Evolutionary conservation across 768 basidiomycete genomes (phyloP), one percentile per base, ranked within the genome.

Genomic region (Leccinum olivaceopallidum): DNA sequence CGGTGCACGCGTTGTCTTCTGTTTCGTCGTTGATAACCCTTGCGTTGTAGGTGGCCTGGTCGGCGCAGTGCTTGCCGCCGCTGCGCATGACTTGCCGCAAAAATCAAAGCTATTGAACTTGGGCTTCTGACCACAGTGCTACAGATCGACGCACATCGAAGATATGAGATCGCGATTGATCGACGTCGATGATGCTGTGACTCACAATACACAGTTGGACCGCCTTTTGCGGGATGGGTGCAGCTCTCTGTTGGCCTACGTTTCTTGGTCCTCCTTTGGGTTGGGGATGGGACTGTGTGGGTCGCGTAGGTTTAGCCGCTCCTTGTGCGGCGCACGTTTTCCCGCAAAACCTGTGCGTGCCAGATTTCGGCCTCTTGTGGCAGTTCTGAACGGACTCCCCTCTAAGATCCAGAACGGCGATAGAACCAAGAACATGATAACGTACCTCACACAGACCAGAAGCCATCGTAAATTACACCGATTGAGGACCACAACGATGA

Each of bases 21-120:
- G 73, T 42, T 67, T 74, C 24, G 61, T 57, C 24, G 59, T 42
- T 10, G 65, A 5, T 28, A 32, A 48, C 52, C 56, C 60, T 42
- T 73, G 65, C 2, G 55, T 32, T 48, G 60, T 37, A 13, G 61
- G 53, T 56, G 55, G 69, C 55, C 63, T 70, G 47, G 53, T 49
- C 48, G 62, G 72, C 13, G 48, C 56, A 12, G 73, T 67, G 34
- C 71, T 73, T 5, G 84, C 85, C n/a, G 76, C 65, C 1, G 80
- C 74, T 10, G 85, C 86, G 68, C 87, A 87, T 44, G 80, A 82
- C 79, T 85, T 87, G 50, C 85, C 82, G 60, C 87, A 88, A 69
- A 80, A 88, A 56, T 86, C 81, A 66, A 83, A 84, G 64, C 77
- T 78, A 59, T 76, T 80, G 28, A 80, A 84, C 72, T 85, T 88